Evolutionary conservation across 805 yeast species (phyloP).

Genomic region (Phaffomyces antillensis): DNA sequence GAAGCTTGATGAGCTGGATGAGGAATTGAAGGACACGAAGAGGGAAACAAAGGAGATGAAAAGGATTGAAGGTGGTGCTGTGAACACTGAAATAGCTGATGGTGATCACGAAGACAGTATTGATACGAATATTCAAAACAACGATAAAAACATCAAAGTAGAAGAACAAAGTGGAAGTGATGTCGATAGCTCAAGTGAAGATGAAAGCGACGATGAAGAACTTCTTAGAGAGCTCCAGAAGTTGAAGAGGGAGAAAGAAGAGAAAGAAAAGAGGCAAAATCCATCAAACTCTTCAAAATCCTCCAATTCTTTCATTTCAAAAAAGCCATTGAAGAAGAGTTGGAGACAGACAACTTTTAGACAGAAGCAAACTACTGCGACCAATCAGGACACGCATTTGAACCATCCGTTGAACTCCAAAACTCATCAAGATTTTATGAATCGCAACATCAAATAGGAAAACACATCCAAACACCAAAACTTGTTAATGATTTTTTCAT

Average conservation of each 20-base stretch:
- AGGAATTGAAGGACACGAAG: conserved; percentile 10
- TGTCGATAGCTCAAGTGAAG: conserved; percentile 33
- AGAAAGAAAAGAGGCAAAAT: conserved; percentile 12
- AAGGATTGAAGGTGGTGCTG: background rate
- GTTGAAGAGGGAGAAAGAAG: conserved; percentile 27
- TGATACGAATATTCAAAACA: background rate
- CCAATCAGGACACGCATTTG: conserved; percentile 23
- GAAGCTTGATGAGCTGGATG: conserved; percentile 16
- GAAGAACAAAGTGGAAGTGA: conserved; percentile 30
- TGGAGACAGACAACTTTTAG: conserved; percentile 32
- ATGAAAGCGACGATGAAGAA: conserved; percentile 32
- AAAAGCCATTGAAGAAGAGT: conserved; percentile 12
- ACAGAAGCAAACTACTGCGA: conserved; percentile 13
- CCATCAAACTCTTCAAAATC: conserved; percentile 15
- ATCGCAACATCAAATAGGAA: conserved; percentile 9
- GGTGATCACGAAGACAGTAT: background rate
- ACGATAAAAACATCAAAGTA: background rate
- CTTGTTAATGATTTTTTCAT: too few relatives aligned
- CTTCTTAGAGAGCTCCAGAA: conserved; percentile 33
- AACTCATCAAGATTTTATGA: conserved; percentile 19
- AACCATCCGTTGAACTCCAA: conserved; percentile 24
- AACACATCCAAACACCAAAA: conserved; percentile 5
- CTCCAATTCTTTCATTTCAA: too few relatives aligned
- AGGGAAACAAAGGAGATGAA: conserved; percentile 11
- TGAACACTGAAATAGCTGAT: background rate